Evolutionary conservation across 805 yeast genomes (phyloP), one percentile per base, ranked within the genome.

Genomic region (Hanseniaspora mollemarum): DNA sequence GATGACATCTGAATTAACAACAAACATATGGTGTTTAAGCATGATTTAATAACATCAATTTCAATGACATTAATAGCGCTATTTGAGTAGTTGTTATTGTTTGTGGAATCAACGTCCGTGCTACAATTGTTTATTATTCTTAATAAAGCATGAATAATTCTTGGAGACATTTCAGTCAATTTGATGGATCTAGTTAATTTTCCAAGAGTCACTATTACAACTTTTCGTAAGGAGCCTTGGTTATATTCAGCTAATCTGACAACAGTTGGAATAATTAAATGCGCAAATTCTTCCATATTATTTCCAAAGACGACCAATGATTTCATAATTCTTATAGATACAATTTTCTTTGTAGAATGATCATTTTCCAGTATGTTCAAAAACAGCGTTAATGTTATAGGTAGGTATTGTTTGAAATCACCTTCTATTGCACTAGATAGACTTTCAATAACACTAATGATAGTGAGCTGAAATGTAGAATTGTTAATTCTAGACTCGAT

Each of bases 371-470:
- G 70, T 4, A 86, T 82, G 44, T 81, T 80, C 40, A 92, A 68
- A 60, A 92, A 71, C 38, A 85, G 68, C 0, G 92, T 85, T 38
- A 92, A 71, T 1, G 92, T 77, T 24, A 78, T 78, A 1, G 95
- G 84, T 53, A 92, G 70, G 60, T 82, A 81, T 63, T 81, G 72
- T 58, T 87, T 92, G 69, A 92, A 92, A 60, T 92, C 98, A 7
- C 94, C 94, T 52, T 87, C 95, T 45, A 92, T 69, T 0, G 96
- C 87, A 48, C 75, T 77, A 0, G 96, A 84, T 28, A 92, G 77
- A 2, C 87, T 77, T 61, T 90, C 96, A 21, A 88, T 77, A 31
- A 90, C 74, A 22, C 80, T 77, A 35, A 92, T 77, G 21, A 90
- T 82, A 0, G 88, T 83, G 3, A 80, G 80, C 60, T 88, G 94